These are phyloP conservation scores for Rhodotorula paludigena DNA, from an alignment of 768 basidiomycete species.

Conservation along the genomic window DNA sequence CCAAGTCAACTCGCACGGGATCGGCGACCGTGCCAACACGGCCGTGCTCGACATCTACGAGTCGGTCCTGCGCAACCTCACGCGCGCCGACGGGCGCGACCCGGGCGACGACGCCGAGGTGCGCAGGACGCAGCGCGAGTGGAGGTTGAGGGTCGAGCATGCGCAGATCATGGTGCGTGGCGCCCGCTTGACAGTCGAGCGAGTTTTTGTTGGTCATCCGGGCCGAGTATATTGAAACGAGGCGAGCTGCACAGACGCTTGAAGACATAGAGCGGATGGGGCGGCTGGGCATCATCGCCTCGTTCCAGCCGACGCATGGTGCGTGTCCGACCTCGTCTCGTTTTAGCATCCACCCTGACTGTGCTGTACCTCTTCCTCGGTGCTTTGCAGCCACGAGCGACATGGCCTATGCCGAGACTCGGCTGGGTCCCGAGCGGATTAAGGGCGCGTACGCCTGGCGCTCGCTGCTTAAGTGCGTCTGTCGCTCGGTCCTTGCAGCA, in stretches of 20 bases:
- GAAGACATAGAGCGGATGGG: conserved; percentile 67
- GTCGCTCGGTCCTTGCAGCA: no score
- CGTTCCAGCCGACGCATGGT: conserved; percentile 86
- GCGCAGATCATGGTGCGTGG: conserved; percentile 67
- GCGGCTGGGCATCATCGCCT: conserved; percentile 75
- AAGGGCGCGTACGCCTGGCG: conserved; percentile 87
- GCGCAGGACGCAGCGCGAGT: conserved; percentile 15
- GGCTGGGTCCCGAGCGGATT: conserved; percentile 74
- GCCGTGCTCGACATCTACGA: conserved; percentile 80
- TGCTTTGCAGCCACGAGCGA: conserved; percentile 63
- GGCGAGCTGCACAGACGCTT: conserved; percentile 44
- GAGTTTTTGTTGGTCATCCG: not conserved
- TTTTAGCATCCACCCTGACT: not conserved
- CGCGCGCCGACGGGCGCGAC: not conserved
- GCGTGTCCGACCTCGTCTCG: not conserved
- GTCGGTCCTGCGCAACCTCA: conserved; percentile 51
- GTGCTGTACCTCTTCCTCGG: not conserved
- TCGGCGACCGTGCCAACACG: conserved; percentile 73
- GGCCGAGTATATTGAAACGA: no score
- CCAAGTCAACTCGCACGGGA: conserved; percentile 45
- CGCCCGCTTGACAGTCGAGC: no score
- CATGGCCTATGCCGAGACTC: conserved; percentile 84
- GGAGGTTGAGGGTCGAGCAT: conserved; percentile 80
- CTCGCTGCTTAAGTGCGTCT: conserved; percentile 63
- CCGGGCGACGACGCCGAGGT: conserved; percentile 1